Percentiles rank a stretch among this genome's conserved stretches.
Conservation (phyloP, 345 rosid species). For the Eucalyptus regnans region DNA sequence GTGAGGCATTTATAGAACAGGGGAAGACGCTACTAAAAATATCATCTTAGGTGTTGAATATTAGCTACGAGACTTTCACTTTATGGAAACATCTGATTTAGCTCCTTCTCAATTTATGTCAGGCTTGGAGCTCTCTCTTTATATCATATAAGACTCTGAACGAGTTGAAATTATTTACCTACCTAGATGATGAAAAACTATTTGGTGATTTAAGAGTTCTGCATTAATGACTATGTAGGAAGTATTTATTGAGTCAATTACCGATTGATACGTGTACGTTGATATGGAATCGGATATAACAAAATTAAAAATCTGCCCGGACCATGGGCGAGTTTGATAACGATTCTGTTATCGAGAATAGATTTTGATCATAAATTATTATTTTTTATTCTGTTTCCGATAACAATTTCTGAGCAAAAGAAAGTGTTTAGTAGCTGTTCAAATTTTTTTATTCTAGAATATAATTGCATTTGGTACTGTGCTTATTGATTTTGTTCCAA, state of each 20-base stretch:
- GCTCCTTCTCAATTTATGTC: not conserved
- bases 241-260: not conserved
- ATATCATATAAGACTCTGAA: not conserved
- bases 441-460: too few relatives aligned
- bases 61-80: not conserved
- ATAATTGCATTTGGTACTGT: too few relatives aligned
- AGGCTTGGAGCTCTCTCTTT: not conserved
- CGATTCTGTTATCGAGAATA: too few relatives aligned
- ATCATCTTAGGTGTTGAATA: not conserved
- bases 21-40: not conserved
- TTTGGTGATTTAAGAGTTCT: not conserved
- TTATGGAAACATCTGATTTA: not conserved
- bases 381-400: too few relatives aligned
- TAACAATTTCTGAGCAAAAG: too few relatives aligned
- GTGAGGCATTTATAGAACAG: not conserved
- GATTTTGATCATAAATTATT: too few relatives aligned
- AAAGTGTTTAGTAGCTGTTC: fast-evolving
- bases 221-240: not conserved
- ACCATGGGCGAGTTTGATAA: fast-evolving
- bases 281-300: not conserved
- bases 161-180: not conserved
- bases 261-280: not conserved
- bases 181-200: not conserved
- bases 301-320: not conserved
- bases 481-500: too few relatives aligned